Evolutionary conservation across 805 yeast genomes (phyloP), one percentile per base, ranked within the genome.

Genomic region (Lachancea cidri): DNA sequence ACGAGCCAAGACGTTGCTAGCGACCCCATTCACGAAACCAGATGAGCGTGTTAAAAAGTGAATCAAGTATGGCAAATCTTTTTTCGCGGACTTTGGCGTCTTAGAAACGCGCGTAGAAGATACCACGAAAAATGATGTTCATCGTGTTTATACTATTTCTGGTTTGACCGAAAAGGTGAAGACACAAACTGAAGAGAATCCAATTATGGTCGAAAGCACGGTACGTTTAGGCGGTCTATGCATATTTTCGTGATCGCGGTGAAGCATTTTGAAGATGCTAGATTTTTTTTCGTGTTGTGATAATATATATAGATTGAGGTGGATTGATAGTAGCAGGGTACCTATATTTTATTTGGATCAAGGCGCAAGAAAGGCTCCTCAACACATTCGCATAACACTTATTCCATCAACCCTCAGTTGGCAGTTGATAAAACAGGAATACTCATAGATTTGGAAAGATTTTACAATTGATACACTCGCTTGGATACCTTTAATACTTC

Each of bases 61-160:
- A 22, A 7, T 22, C 27, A 7, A 11, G 27, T 22, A 22, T 22
- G 27, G 27, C 27, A 22, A 22, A 22, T 8, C 14, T 14, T 15
- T 19, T 32, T 25, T 38, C 41, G 41, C 32, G 41, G 36, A 15
- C 32, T 29, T n/a, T 38, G 41, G 17, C 41, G 24, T 30, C 36
- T 17, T 17, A 38, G 41, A 38, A 22, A 33, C 20, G 36, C 17
- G 20, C 36, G 32, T 19, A 13, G 25, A 14, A 5, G 15, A 7
- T 5, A 14, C 35, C 36, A 17, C 36, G 36, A 38, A 38, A 38
- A 38, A 32, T 11, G 18, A n/a, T 16, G 22, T 18, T 22, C 27
- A 22, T 22, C 27, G 27, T 22, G 27, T 22, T 22, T 22, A 22
- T 22, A 38, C 41, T 33, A 24, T 35, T 22, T 38, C 32, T 24